Evolutionary conservation across 306 rosid genomes (phyloP).

Genomic region (Trifolium pratense): DNA sequence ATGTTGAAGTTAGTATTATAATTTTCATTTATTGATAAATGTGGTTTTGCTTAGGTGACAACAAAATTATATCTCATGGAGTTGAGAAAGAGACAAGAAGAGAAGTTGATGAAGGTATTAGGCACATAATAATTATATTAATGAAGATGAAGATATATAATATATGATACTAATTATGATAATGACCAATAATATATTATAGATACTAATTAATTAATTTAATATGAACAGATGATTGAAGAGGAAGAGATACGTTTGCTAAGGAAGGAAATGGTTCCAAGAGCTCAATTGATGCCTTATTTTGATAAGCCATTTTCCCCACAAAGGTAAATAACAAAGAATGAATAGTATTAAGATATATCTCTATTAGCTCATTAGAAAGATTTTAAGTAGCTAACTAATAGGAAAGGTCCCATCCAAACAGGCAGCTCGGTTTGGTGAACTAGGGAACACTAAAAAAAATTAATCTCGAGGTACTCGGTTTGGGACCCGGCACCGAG

Average conservation of each 20-base stretch:
- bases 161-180: neutral
- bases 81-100: conserved; percentile 69
- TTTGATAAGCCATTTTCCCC: conserved; percentile 90
- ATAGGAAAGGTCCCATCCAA: too few relatives aligned
- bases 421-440: too few relatives aligned
- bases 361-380: too few relatives aligned
- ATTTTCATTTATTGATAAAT: conserved; percentile 12
- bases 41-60: conserved; percentile 59
- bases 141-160: neutral
- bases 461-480: too few relatives aligned
- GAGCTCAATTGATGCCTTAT: conserved; percentile 95
- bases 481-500: too few relatives aligned
- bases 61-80: conserved; percentile 71
- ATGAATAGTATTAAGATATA: too few relatives aligned
- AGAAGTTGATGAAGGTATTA: conserved; percentile 72
- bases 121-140: neutral
- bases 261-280: conserved; percentile 95
- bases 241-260: conserved; percentile 87
- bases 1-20: conserved; percentile 1
- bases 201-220: conserved; percentile 15
- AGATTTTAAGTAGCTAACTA: neutral
- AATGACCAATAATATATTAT: conserved; percentile 8
- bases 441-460: too few relatives aligned
- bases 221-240: conserved; percentile 76
- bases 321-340: conserved; percentile 61